Evolutionary conservation across 1,139 yeast species (phyloP), one percentile per base, ranked within the genome.

Genomic region (Nakaseomyces sp.): DNA sequence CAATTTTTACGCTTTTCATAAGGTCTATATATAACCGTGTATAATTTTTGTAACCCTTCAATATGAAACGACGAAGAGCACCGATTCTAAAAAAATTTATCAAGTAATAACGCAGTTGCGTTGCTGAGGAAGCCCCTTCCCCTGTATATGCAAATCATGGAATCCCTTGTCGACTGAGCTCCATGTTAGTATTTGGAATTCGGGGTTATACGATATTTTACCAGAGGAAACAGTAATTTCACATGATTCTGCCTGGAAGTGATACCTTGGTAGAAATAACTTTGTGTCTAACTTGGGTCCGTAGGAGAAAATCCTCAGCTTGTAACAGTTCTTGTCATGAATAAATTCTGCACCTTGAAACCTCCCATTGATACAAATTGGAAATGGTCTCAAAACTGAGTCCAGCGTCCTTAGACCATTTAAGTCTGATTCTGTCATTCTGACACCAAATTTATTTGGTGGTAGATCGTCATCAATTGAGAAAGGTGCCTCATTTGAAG

Each of bases 361-460:
- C 0, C 53, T 51, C 0, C 95, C 95, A 40, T 68, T 67, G 0
- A 80, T 71, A 3, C 80, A 75, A 3, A 77, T 61, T 1, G 84
- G 77, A 52, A 72, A 84, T 1, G 96, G 96, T 42, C 96, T 70
- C 18, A 84, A 67, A 2, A 82, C 73, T 0, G 95, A 86, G 45
- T 73, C 73, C 2, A 74, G 71, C 0, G 89, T 93, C 43, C 96
- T 68, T 1, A 79, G 73, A 1, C 93, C 93, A 47, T 73, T 42
- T 13, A 49, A 24, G 15, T 45, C 40, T 9, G 38, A 36, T 3
- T 43, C 41, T 5, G 39, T 13, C 9, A 41, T 5, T 17, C 4
- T 17, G n/a, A 32, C n/a, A 7, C 36, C 36, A n/a, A 32, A 32
- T 17, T 29, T 29, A 13, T 29, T 29, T 13, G 32, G 12, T 4